Percentiles rank a stretch among this genome's conserved stretches.
phyloP scores from a whole-genome alignment of 1,139 yeast species.

The Pneumocystis wakefieldiae region DNA sequence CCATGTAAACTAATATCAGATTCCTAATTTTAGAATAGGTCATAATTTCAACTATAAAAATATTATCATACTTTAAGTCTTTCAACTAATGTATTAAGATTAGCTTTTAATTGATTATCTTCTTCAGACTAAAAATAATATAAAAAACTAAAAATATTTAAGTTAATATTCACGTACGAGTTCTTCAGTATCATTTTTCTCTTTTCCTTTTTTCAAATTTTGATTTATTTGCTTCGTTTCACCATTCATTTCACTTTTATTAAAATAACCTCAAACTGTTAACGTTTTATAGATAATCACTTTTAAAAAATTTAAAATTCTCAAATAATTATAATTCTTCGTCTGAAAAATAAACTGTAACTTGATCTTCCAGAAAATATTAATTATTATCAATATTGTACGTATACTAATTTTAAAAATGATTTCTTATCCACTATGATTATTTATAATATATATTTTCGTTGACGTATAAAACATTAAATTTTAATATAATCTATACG shows the following conservation, averaged over 20 bases:
- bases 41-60: constrained; percentile 12
- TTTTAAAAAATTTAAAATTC: too few species aligned
- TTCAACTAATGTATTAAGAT: constrained; percentile 76
- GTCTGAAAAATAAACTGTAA: too few species aligned
- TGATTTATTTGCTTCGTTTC: background rate
- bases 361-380: too few species aligned
- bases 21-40: constrained; percentile 20
- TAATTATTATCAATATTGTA: too few species aligned
- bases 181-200: constrained; percentile 6
- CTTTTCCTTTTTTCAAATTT: background rate
- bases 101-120: constrained; percentile 75
- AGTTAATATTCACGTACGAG: constrained; percentile 2
- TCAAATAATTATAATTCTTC: too few species aligned
- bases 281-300: too few species aligned
- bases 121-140: constrained; percentile 55
- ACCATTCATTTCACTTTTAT: background rate
- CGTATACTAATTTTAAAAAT: too few species aligned
- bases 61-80: constrained; percentile 31
- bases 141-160: background rate
- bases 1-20: constrained; percentile 38
- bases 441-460: too few species aligned
- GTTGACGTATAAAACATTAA: too few species aligned
- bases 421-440: too few species aligned
- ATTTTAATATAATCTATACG: too few species aligned
- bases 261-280: too few species aligned